phyloP scores from a whole-genome alignment of 495 filamentous ascomycete species.

The Aspergillus sclerotiicarbonarius region DNA sequence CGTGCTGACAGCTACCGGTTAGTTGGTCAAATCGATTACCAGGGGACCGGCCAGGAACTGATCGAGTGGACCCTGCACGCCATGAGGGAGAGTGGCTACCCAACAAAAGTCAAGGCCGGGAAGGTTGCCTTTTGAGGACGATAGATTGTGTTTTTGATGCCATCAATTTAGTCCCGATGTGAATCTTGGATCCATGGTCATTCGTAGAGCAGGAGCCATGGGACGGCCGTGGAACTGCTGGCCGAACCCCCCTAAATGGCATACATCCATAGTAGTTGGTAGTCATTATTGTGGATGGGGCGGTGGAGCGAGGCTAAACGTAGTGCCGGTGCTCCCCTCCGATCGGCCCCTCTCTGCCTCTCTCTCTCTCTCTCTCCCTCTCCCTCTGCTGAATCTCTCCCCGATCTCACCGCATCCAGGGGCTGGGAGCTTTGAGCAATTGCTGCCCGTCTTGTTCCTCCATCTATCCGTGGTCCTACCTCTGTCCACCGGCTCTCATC shows the following conservation, averaged over 20 bases:
- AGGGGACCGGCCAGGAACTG: too few relatives aligned
- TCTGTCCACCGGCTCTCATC: conserved; percentile 14
- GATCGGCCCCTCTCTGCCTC: not conserved
- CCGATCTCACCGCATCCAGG: not conserved
- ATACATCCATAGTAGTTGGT: not conserved
- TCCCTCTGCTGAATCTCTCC: too few relatives aligned
- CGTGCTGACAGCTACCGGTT: too few relatives aligned
- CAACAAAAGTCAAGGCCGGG: too few relatives aligned
- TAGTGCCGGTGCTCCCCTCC: not conserved
- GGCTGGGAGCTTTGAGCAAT: conserved; percentile 2
- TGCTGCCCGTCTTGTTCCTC: not conserved
- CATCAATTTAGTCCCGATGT: too few relatives aligned
- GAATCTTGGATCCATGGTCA: too few relatives aligned
- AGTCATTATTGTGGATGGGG: not conserved
- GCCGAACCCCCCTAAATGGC: not conserved
- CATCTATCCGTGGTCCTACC: not conserved
- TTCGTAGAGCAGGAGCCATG: not conserved
- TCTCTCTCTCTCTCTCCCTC: not conserved
- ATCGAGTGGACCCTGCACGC: too few relatives aligned
- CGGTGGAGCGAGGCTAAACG: not conserved
- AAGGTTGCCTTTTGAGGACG: too few relatives aligned
- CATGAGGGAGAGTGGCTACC: too few relatives aligned
- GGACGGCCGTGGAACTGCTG: not conserved
- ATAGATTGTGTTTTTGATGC: too few relatives aligned
- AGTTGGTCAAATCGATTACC: too few relatives aligned